Percentiles rank a stretch among this genome's conserved stretches.
These are phyloP conservation scores for Baorangia bicolor DNA, from an alignment of 768 basidiomycete genomes.

Conservation along the genomic window DNA sequence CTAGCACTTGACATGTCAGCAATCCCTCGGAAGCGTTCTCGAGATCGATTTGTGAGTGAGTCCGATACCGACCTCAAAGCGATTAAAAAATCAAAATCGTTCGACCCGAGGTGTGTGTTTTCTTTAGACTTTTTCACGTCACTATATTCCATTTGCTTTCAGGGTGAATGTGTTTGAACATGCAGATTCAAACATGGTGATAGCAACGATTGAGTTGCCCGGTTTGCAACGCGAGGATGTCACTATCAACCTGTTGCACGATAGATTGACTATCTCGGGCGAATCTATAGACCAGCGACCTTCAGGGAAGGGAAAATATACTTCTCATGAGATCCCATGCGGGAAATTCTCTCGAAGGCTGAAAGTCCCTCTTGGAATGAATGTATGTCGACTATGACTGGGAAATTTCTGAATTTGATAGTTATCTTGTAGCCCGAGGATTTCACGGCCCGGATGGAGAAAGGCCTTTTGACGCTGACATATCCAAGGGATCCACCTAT, in stretches of 20 bases:
- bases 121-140: too few relatives aligned
- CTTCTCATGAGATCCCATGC: background rate
- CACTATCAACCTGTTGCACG: background rate
- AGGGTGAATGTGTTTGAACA: background rate
- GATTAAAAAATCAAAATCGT: too few relatives aligned
- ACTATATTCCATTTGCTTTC: too few relatives aligned
- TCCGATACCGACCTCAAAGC: too few relatives aligned
- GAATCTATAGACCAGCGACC: background rate
- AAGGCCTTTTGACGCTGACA: background rate
- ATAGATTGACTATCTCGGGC: background rate
- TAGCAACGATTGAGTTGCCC: too few relatives aligned
- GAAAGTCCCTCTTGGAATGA: background rate
- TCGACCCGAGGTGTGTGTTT: too few relatives aligned
- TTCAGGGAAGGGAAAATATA: background rate
- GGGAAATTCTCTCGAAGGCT: background rate
- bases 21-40: too few relatives aligned
- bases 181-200: background rate
- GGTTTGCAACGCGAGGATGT: background rate
- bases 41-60: too few relatives aligned
- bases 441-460: background rate
- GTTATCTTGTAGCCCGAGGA: background rate
- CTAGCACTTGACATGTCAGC: too few relatives aligned
- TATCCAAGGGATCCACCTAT: background rate
- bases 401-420: background rate
- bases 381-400: background rate